Base-by-base conservation (phyloP, 73 alveolate genomes). In the Tetrahymena malaccensis region DNA sequence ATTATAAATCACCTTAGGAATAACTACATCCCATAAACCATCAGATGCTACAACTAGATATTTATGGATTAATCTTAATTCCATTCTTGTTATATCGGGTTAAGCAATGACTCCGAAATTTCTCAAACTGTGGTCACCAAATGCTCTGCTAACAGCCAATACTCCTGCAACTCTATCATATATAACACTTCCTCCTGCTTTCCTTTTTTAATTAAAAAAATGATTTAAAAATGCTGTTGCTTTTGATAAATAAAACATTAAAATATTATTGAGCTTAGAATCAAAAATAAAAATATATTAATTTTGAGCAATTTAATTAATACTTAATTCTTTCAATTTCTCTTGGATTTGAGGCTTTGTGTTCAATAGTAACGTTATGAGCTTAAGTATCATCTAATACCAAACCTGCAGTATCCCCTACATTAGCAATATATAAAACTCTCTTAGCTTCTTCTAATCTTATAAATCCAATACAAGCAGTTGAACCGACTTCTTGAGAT, bases 331-430 rank as follows among this genome's bases (percentile, higher is more conserved):
- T 93, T 34, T 96, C 95, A 83, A 93, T 93, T 96, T 97, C 99
- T 44, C 94, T 94, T 25, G 56, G 85, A 44, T 97, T 97, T 85
- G 93, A 94, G 33, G 99, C 98, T 94, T 97, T 97, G 93, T 97
- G 98, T 70, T 97, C 99, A 94, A 94, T 96, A 7, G 99, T 96
- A 43, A 97, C 94, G 55, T 97, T 96, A 43, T 94, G 93, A 94
- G 85, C 95, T 34, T 85, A 95, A 83, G 95, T 95, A n/a, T 95
- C 95, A 11, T 96, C 97, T 37, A 97, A 93, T 58, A 97, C 93
- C 31, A 95, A 84, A 35, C 97, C 96, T 93, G 97, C 55, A 94
- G 98, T 95, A 95, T 97, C 99, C 17, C 99, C 99, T n/a, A 97
- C 95, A 95, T 97, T 97, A 16, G 99, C 98, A n/a, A 97, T 96